A percentile compares a stretch with the other conserved stretches of the same genome.
phyloP scores from a whole-genome alignment of 2,329 filamentous ascomycete species.

The Stagonosporopsis vannaccii region DNA sequence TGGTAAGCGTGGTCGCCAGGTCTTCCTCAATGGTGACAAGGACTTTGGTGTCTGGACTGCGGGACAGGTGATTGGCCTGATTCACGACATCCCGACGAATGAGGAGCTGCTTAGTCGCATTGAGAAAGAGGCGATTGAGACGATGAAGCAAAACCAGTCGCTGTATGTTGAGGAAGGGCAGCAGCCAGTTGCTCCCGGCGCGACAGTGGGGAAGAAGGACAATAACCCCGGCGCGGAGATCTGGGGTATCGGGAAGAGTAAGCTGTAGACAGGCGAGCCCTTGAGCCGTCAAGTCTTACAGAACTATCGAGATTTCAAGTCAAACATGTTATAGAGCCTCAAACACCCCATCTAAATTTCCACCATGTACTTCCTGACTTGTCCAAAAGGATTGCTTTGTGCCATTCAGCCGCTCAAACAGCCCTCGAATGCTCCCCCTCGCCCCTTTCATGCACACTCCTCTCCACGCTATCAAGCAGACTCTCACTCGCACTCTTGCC shows the following conservation, averaged over 20 bases:
- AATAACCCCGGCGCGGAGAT: constrained; percentile 53
- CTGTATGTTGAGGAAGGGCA: constrained; percentile 44
- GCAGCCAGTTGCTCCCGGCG: constrained; percentile 28
- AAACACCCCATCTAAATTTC: too few species aligned
- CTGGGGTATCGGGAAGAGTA: constrained; percentile 54
- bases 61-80: constrained; percentile 82
- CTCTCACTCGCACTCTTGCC: constrained; percentile 22
- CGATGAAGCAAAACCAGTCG: constrained; percentile 49
- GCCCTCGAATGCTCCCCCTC: constrained; percentile 10
- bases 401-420: too few species aligned
- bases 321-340: too few species aligned
- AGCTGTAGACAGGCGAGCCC: constrained; percentile 40
- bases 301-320: too few species aligned
- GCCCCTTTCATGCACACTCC: constrained; percentile 18
- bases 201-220: constrained; percentile 40
- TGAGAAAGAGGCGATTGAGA: constrained; percentile 55
- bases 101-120: constrained; percentile 55
- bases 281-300: neutral
- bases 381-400: too few species aligned
- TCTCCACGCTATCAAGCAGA: constrained; percentile 24
- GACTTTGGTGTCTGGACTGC: constrained; percentile 98
- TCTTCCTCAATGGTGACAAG: constrained; percentile 90
- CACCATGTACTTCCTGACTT: too few species aligned
- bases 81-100: constrained; percentile 61
- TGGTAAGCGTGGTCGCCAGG: constrained; percentile 87